Evolutionary conservation across 352 stramenopile genomes (phyloP).

Genomic region (Globisporangium viniferum): DNA sequence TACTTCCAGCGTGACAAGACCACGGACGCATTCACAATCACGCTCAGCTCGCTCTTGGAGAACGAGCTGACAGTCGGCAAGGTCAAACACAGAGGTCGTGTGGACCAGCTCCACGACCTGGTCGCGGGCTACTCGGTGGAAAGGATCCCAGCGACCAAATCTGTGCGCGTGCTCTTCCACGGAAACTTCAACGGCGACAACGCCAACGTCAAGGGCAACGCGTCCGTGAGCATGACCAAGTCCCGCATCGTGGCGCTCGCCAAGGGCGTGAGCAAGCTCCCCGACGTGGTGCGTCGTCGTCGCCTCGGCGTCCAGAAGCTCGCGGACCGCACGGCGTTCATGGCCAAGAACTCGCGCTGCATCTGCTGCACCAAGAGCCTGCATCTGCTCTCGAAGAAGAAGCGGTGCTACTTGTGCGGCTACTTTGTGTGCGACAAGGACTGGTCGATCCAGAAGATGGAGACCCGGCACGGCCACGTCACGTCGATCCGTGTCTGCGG

Average conservation of each 20-base stretch:
- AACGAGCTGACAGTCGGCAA: slow-evolving; percentile 32
- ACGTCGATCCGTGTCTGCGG: slow-evolving; percentile 43
- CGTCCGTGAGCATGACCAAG: slow-evolving; percentile 16
- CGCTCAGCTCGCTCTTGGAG: slow-evolving; percentile 27
- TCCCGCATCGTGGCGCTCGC: slow-evolving; percentile 40
- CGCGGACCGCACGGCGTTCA: slow-evolving; percentile 35
- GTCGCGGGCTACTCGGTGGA: slow-evolving; percentile 31
- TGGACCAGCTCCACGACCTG: slow-evolving; percentile 35
- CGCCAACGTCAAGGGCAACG: slow-evolving; percentile 11
- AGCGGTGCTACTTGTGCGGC: slow-evolving; percentile 37
- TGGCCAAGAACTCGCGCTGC: slow-evolving; percentile 48
- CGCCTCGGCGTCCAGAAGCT: slow-evolving; percentile 61
- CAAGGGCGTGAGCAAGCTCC: slow-evolving; percentile 30
- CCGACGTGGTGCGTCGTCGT: slow-evolving; percentile 45
- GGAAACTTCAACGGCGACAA: slow-evolving; percentile 20
- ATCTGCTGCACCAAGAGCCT: slow-evolving; percentile 56
- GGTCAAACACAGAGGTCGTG: slow-evolving; percentile 27
- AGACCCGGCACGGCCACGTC: slow-evolving; percentile 23
- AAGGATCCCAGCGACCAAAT: slow-evolving; percentile 28
- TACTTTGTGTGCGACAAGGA: slow-evolving; percentile 38
- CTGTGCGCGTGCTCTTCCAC: slow-evolving; percentile 41
- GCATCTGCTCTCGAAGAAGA: slow-evolving; percentile 26
- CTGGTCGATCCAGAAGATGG: slow-evolving; percentile 29
- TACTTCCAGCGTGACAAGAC: slow-evolving; percentile 14
- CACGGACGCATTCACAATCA: slow-evolving; percentile 26